Evolutionary conservation across 1,284 basidiomycete species (phyloP).

Genomic region (Tilletia indica): DNA sequence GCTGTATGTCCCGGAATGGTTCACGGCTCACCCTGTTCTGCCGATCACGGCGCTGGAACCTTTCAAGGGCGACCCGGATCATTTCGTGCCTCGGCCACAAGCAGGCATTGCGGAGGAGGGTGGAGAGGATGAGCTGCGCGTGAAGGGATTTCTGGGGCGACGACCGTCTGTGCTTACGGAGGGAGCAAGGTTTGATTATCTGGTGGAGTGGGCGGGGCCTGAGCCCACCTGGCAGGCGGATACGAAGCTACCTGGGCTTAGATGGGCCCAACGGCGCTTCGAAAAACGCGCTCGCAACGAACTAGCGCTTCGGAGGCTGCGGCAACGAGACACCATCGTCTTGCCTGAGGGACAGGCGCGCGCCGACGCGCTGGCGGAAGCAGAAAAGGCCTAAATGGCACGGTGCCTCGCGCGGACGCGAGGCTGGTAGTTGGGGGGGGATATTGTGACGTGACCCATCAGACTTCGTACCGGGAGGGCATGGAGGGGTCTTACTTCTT

Average conservation of each 20-base stretch:
- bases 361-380: background rate
- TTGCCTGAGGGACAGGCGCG: background rate
- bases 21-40: constrained; percentile 11
- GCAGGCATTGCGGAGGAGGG: background rate
- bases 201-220: background rate
- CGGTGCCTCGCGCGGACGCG: background rate
- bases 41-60: background rate
- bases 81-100: background rate
- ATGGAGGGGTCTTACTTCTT: background rate
- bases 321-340: background rate
- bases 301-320: background rate
- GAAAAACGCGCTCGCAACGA: background rate
- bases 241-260: background rate
- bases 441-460: too few species aligned
- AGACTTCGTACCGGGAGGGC: too few species aligned
- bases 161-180: background rate
- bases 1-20: background rate
- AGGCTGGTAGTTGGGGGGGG: background rate
- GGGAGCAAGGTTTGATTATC: too few species aligned
- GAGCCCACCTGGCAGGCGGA: background rate
- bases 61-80: background rate
- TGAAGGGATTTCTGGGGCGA: background rate
- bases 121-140: background rate
- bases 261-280: background rate
- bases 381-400: background rate